Conservation (phyloP, 2,329 filamentous ascomycete species). For the Moelleriella libera region DNA sequence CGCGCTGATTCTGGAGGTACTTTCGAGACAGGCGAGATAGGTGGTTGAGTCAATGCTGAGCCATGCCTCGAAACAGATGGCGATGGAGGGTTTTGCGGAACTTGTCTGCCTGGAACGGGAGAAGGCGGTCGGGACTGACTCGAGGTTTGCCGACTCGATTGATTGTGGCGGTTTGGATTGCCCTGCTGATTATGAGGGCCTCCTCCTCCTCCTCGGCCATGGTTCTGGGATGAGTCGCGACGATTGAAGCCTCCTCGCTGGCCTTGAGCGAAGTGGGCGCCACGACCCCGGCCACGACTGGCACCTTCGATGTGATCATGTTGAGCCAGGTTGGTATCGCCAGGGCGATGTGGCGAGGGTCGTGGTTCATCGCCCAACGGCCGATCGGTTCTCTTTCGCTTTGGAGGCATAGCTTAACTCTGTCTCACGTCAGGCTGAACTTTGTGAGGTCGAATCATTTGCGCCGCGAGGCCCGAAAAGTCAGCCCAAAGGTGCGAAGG, state of each 20-base stretch:
- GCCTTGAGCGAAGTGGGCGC: conserved; percentile 24
- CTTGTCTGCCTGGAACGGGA: conserved; percentile 10
- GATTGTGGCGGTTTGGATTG: conserved; percentile 8
- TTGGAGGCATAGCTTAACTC: conserved; percentile 35
- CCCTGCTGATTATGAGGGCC: conserved; percentile 8
- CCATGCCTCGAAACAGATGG: background rate
- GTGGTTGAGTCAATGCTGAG: conserved; percentile 5
- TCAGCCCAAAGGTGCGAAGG: background rate
- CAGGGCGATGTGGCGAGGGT: conserved; percentile 49
- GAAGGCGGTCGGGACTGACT: conserved; percentile 9
- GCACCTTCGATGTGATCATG: conserved; percentile 41
- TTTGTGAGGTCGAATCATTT: conserved; percentile 13
- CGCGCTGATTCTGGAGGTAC: conserved; percentile 8
- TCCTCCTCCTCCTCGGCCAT: conserved; percentile 11
- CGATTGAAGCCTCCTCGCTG: conserved; percentile 33
- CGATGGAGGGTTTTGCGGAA: conserved; percentile 6
- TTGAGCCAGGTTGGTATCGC: conserved; percentile 38
- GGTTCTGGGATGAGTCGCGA: conserved; percentile 33
- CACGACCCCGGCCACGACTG: conserved; percentile 28
- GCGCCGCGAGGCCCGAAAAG: conserved; percentile 5
- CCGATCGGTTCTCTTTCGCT: conserved; percentile 44
- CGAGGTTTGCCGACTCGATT: conserved; percentile 8
- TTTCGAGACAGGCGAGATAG: conserved; percentile 6
- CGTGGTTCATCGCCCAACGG: conserved; percentile 33
- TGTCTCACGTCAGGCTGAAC: conserved; percentile 2